Evolutionary conservation across 73 alveolate genomes (phyloP).

Genomic region (Blepharisma japonicum): DNA sequence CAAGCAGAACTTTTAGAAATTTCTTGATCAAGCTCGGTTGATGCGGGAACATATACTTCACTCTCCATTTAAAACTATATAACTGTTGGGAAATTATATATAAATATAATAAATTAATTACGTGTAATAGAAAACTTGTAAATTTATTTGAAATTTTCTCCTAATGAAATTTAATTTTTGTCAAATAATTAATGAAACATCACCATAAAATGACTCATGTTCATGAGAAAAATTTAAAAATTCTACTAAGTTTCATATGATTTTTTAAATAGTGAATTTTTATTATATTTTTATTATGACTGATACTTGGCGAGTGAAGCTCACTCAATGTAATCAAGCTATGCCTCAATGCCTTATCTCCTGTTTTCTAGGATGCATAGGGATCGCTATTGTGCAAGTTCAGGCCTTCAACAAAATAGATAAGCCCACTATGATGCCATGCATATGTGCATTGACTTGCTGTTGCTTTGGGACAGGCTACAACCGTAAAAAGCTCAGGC

Average conservation of each 20-base stretch:
- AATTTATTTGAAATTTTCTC: too few relatives aligned
- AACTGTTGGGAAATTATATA: too few relatives aligned
- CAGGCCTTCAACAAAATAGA: not conserved
- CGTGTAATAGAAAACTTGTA: too few relatives aligned
- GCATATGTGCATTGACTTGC: not conserved
- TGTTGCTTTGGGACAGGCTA: conserved; percentile 17
- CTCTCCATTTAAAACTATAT: conserved; percentile 23
- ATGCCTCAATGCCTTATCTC: not conserved
- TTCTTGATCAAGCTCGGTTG: conserved; percentile 6
- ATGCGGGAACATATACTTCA: conserved; percentile 17
- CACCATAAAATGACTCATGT: too few relatives aligned
- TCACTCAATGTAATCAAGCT: not conserved
- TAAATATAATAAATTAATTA: too few relatives aligned
- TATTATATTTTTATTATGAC: not conserved
- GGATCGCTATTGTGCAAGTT: not conserved
- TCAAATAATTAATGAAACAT: too few relatives aligned
- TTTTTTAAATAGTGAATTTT: not conserved
- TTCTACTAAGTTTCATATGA: not conserved
- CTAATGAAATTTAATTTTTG: too few relatives aligned
- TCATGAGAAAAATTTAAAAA: not conserved
- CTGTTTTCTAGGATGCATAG: not conserved
- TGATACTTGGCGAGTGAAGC: not conserved
- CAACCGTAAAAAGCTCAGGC: not conserved
- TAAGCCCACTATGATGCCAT: not conserved
- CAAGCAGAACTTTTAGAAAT: not conserved